phyloP scores from a whole-genome alignment of 345 rosid genomes.

The Hibiscus trionum region DNA sequence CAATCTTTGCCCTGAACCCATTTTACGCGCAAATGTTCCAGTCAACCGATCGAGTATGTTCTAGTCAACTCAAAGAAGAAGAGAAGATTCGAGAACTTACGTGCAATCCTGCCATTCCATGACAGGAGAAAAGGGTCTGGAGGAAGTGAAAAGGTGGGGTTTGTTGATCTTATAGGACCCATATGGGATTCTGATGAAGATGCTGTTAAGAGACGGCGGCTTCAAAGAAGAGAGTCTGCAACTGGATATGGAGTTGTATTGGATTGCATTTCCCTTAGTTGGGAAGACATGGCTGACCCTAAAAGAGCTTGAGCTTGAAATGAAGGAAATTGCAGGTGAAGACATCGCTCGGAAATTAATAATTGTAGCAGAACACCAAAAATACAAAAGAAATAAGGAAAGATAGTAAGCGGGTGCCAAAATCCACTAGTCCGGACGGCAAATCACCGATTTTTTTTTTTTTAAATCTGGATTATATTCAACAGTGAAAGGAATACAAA shows the following conservation, averaged over 20 bases:
- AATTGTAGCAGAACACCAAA: neutral
- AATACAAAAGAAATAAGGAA: slow-evolving; percentile 1
- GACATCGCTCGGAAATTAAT: slow-evolving; percentile 25
- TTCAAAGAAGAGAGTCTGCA: slow-evolving; percentile 23
- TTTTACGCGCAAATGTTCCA: neutral
- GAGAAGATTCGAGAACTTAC: slow-evolving; percentile 25
- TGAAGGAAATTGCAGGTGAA: slow-evolving; percentile 31
- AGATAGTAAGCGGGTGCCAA: neutral
- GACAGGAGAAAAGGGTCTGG: slow-evolving; percentile 44
- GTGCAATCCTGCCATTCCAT: slow-evolving; percentile 98
- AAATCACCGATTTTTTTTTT: neutral
- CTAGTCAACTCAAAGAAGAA: neutral
- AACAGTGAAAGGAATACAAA: too few relatives aligned
- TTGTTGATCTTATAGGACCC: slow-evolving; percentile 21
- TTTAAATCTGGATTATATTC: too few relatives aligned
- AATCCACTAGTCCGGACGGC: neutral
- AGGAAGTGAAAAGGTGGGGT: neutral
- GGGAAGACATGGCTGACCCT: slow-evolving; percentile 2
- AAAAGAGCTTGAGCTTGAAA: slow-evolving; percentile 22
- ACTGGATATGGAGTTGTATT: slow-evolving; percentile 14
- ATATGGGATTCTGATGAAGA: slow-evolving; percentile 27
- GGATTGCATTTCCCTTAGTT: neutral
- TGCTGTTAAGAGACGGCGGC: slow-evolving; percentile 18
- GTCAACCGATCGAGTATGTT: neutral
- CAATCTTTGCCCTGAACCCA: slow-evolving; percentile 64